Evolutionary conservation across 768 basidiomycete species (phyloP), one percentile per base, ranked within the genome.

Genomic region (Mycena rebaudengoi): DNA sequence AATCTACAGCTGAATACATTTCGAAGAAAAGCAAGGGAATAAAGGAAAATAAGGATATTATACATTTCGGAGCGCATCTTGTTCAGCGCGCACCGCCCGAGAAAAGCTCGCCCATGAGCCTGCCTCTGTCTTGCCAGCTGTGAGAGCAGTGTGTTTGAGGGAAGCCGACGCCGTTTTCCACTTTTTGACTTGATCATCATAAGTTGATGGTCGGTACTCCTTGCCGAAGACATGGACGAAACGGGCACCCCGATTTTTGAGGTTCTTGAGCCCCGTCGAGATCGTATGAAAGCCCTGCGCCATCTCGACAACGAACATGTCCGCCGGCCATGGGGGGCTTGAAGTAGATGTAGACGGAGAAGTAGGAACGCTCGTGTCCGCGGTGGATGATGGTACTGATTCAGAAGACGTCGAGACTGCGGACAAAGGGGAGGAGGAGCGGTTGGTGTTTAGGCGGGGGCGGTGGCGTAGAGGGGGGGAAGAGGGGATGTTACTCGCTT

Each of bases 251-350:
- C 23, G 44, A 18, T 16, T 20, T n/a, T n/a, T n/a, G 3, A 63
- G 18, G 7, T 4, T 25, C n/a, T 28, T 37, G 39, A 55, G 44
- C 3, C n/a, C 45, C 21, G 66, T 39, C 33, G 16, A 10, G 53
- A 70, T 70, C 14, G 25, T 35, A 14, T 26, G 26, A 40, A 72
- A 65, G 12, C 61, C 59, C 2, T 39, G 32, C 12, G 13, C 51
- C 63, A 72, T 70, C 32, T 72, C 70, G 10, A 37, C 32, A 28
- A 35, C 20, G 20, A 37, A 39, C 32, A 37, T 14, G 16, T 26
- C 23, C 3, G 32, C 12, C 23, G 51, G 51, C 51, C 51, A 52
- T n/a, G 26, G 28, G 5, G n/a, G n/a, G n/a, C n/a, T n/a, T n/a
- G 28, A 7, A 6, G 18, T 8, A 8, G n/a, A n/a, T n/a, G n/a